These are phyloP conservation scores for Phialophora tarda DNA, from an alignment of 2,329 filamentous ascomycete genomes.

Conservation along the genomic window DNA sequence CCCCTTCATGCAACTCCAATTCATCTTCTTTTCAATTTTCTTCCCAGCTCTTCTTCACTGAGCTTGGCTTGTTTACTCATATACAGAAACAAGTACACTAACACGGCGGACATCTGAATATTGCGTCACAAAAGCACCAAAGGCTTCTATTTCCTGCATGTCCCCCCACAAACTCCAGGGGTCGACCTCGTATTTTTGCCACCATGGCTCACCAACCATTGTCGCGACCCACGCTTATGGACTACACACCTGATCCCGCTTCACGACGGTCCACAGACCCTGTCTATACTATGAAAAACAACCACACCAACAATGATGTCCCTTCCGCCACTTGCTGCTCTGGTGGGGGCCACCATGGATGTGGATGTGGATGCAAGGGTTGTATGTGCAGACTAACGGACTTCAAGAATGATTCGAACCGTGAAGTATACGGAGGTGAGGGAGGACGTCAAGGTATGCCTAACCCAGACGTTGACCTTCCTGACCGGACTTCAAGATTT, in stretches of 20 bases:
- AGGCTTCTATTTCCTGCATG: conserved; percentile 7
- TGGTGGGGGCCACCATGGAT: conserved; percentile 18
- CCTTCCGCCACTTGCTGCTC: conserved; percentile 13
- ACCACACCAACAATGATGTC: conserved; percentile 2
- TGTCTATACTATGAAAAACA: conserved; percentile 6
- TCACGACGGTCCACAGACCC: conserved; percentile 12
- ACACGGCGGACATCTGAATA: background rate
- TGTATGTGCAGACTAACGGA: conserved; percentile 21
- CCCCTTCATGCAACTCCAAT: background rate
- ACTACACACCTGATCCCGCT: conserved; percentile 1
- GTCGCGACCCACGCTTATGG: conserved; percentile 10
- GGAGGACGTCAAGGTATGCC: conserved; percentile 17
- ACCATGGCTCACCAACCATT: conserved; percentile 15
- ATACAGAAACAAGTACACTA: background rate
- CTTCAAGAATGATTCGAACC: conserved; percentile 22
- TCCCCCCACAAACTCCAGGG: conserved; percentile 20
- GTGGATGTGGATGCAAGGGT: conserved; percentile 23
- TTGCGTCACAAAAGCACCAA: conserved; percentile 4
- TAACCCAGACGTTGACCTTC: conserved; percentile 11
- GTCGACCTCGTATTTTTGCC: conserved; percentile 24
- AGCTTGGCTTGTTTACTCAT: background rate
- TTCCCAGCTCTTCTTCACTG: background rate
- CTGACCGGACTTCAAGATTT: conserved; percentile 5
- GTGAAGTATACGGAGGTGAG: conserved; percentile 13
- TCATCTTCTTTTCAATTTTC: background rate